Evolutionary conservation across 2,329 filamentous ascomycete genomes (phyloP), one percentile per base, ranked within the genome.

Genomic region (Stachybotrys chlorohalonatus): DNA sequence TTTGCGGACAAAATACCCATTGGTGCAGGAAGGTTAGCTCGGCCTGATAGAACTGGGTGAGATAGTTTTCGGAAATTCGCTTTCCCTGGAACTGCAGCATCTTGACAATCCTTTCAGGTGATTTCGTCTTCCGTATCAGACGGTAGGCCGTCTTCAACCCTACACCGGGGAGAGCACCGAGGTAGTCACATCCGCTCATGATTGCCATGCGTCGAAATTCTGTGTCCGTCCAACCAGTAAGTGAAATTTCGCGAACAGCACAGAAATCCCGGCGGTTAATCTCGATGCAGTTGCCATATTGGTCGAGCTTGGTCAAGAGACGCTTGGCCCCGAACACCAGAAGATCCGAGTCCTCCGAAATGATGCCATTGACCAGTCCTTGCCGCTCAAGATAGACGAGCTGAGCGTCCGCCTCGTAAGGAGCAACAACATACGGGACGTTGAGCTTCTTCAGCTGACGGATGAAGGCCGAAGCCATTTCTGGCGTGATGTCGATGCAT

Each of bases 391-490:
- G 79, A 66, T 97, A 99, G 31, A 91, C 92, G 63, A 99, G 80
- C 70, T 99, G 93, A n/a, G 93, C 87, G 70, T 99, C 94, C 50
- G 94, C 94, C 75, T 99, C 94, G 71, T 96, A 99, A 0, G 94
- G 94, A 1, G 94, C 94, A 16, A 99, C 95, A 54, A 99, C 79
- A 67, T 96, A 97, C 55, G 90, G 82, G 15, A 99, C 80, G 46
- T 84, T 80, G 64, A 86, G 75, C 64, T 83, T 83, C 73, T 95
- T 96, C 63, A 97, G 78, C 68, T 95, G 90, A 61, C 96, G 91
- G 56, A 99, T 99, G 53, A 97, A 74, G 60, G 89, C 81, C 7
- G 89, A 84, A 7, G 94, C 94, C 95, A 99, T 99, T 64, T 94
- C 86, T 2, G 95, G 93, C 1, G 94, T 97, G 45, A 99, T 85